Conservation (phyloP, 169 alveolate genomes). For the Plasmodium knowlesi region DNA sequence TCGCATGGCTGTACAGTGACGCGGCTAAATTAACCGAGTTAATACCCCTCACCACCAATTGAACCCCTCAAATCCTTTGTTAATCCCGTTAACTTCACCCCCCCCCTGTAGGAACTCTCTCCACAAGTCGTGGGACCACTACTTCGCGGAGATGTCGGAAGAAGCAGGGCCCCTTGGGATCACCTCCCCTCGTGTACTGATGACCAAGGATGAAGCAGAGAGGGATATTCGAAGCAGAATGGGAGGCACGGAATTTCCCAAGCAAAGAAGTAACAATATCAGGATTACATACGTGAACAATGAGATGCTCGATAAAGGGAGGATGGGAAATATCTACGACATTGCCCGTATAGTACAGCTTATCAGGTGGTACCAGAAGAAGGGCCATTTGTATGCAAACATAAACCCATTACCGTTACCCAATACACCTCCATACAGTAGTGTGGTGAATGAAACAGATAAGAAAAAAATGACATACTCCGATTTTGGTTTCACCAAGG, state of each 20-base stretch:
- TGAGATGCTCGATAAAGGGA: constrained; percentile 65
- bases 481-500: constrained; percentile 63
- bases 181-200: neutral
- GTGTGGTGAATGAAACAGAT: constrained; percentile 27
- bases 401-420: constrained; percentile 84
- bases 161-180: neutral
- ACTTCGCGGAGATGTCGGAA: neutral
- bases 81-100: neutral
- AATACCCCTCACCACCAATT: neutral
- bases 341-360: constrained; percentile 77
- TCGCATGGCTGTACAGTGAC: neutral
- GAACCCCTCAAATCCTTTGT: neutral
- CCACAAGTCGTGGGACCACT: constrained; percentile 52
- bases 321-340: constrained; percentile 51
- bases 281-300: constrained; percentile 44
- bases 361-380: constrained; percentile 79
- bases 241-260: too few species aligned
- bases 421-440: constrained; percentile 79
- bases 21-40: neutral
- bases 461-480: constrained; percentile 31
- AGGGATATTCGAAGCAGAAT: neutral
- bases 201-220: neutral
- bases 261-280: neutral
- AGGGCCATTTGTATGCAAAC: constrained; percentile 80
- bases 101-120: constrained; percentile 12